Conservation (phyloP, 2,329 filamentous ascomycete genomes). For the Didymella glomerata region DNA sequence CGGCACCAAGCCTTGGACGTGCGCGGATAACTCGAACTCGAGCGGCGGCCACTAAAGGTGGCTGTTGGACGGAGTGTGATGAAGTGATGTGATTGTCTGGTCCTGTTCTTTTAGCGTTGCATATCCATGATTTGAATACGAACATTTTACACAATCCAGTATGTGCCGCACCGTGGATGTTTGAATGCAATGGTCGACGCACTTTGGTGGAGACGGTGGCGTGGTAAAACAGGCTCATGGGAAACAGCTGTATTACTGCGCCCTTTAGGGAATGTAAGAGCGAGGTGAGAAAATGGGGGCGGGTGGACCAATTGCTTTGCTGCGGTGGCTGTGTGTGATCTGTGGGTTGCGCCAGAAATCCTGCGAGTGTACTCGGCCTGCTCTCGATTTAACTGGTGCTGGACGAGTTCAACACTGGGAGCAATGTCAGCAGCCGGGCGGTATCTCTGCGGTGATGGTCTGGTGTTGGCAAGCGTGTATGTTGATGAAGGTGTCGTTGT, state of each 20-base stretch:
- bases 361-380: neutral
- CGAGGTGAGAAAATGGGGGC: no score
- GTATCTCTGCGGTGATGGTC: no score
- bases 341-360: neutral
- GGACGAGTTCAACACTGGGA: neutral
- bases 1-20: slow-evolving; percentile 18
- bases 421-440: neutral
- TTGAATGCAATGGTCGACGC: neutral
- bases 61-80: neutral
- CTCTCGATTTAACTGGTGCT: neutral
- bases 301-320: neutral
- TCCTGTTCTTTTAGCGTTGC: neutral
- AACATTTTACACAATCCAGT: neutral
- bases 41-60: neutral
- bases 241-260: neutral
- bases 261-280: neutral
- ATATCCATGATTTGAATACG: neutral
- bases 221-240: neutral
- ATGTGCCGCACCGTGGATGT: neutral
- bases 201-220: neutral
- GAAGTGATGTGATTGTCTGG: neutral
- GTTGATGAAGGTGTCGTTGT: no score
- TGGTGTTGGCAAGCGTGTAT: no score
- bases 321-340: neutral
- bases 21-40: slow-evolving; percentile 25